These are phyloP conservation scores for Peniophora sp. DNA, from an alignment of 1,284 basidiomycete genomes.

Conservation along the genomic window DNA sequence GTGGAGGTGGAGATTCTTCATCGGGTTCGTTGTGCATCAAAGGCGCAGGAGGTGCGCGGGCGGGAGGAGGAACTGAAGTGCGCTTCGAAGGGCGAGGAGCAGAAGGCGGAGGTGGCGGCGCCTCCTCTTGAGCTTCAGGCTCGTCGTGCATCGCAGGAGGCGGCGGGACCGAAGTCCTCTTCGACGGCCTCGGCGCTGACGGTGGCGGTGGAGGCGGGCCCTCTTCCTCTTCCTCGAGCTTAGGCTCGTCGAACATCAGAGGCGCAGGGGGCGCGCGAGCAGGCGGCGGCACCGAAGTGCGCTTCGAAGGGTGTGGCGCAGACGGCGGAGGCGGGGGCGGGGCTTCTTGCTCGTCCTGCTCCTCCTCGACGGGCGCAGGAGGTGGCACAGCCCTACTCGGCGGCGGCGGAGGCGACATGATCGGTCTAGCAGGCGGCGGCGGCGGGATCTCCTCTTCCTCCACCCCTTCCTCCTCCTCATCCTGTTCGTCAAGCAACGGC, in stretches of 20 bases:
- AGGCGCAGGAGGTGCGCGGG: background rate
- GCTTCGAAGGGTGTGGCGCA: too few relatives aligned
- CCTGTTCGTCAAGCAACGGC: background rate
- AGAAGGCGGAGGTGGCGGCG: background rate
- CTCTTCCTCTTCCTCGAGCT: constrained; percentile 1
- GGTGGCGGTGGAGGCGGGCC: constrained; percentile 4
- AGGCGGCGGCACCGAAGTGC: background rate
- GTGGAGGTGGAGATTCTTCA: constrained; percentile 4
- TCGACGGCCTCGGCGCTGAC: background rate
- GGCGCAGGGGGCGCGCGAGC: background rate
- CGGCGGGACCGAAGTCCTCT: background rate
- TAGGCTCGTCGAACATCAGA: constrained; percentile 2
- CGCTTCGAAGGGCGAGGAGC: background rate
- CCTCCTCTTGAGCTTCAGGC: constrained; percentile 2
- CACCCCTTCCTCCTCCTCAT: constrained; percentile 2
- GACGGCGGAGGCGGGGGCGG: background rate
- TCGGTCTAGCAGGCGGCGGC: constrained; percentile 19
- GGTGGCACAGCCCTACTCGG: constrained; percentile 16
- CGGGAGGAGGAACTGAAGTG: background rate
- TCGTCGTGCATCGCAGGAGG: background rate
- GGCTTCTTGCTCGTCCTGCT: constrained; percentile 1
- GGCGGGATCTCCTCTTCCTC: constrained; percentile 21
- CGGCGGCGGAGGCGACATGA: constrained; percentile 14
- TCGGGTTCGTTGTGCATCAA: constrained; percentile 4
- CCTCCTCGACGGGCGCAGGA: constrained; percentile 7